Evolutionary conservation across 1,284 basidiomycete genomes (phyloP).

Genomic region (Trametes sp.): DNA sequence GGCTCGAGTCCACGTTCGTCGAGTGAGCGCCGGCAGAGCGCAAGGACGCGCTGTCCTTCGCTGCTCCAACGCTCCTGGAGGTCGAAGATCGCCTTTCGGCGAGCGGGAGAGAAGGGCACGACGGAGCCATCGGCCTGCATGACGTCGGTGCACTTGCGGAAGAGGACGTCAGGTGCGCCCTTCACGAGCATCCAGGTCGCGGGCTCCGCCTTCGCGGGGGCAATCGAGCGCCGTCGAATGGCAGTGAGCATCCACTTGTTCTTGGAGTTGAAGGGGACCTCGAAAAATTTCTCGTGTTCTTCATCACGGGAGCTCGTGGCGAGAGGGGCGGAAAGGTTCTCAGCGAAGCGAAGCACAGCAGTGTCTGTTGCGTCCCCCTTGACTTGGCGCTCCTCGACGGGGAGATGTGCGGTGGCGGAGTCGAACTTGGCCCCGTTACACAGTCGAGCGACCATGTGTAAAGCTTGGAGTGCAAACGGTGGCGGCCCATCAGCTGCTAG

Average conservation of each 20-base stretch:
- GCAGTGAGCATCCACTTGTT: slow-evolving; percentile 73
- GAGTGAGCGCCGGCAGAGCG: slow-evolving; percentile 48
- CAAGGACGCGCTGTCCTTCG: slow-evolving; percentile 68
- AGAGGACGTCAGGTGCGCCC: slow-evolving; percentile 67
- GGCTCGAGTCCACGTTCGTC: slow-evolving; percentile 37
- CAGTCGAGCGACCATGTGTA: slow-evolving; percentile 58
- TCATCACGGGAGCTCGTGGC: slow-evolving; percentile 35
- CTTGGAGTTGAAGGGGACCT: slow-evolving; percentile 68
- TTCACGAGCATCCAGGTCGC: slow-evolving; percentile 55
- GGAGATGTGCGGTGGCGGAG: slow-evolving; percentile 43
- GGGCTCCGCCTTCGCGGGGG: background rate
- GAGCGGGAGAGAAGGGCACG: slow-evolving; percentile 43
- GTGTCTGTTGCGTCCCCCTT: slow-evolving; percentile 73
- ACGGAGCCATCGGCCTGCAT: slow-evolving; percentile 49
- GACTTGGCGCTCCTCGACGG: slow-evolving; percentile 53
- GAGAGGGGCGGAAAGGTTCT: slow-evolving; percentile 47
- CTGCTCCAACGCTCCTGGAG: slow-evolving; percentile 61
- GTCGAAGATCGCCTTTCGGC: slow-evolving; percentile 40
- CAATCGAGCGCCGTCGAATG: slow-evolving; percentile 30
- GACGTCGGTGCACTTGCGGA: slow-evolving; percentile 53
- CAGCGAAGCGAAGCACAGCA: slow-evolving; percentile 67
- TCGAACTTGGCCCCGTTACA: slow-evolving; percentile 72
- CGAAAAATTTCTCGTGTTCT: slow-evolving; percentile 45
- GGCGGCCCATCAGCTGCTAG: slow-evolving; percentile 28
- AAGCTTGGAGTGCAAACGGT: slow-evolving; percentile 36